A percentile compares a stretch with the other conserved stretches of the same genome.
Evolutionary conservation across 306 rosid species (phyloP).

Genomic region (Castanea crenata): DNA sequence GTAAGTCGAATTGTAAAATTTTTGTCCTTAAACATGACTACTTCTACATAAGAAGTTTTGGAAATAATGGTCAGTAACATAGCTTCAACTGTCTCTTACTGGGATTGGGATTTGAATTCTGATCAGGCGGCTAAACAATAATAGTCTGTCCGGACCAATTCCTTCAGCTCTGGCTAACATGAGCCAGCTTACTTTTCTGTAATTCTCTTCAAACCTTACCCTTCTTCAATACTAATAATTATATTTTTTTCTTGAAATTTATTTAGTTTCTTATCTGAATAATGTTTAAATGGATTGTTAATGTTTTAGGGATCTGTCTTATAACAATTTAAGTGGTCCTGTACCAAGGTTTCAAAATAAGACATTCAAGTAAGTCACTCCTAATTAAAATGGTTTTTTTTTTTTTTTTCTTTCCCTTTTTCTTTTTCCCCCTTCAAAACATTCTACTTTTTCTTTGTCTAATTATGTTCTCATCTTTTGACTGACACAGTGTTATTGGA

Average conservation of each 20-base stretch:
- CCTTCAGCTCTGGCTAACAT: conserved; percentile 80
- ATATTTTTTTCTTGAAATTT: neutral
- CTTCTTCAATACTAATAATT: neutral
- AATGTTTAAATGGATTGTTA: conserved; percentile 9
- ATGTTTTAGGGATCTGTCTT: conserved; percentile 74
- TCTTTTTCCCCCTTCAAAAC: neutral
- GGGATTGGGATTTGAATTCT: conserved; percentile 34
- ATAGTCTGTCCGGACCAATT: conserved; percentile 69
- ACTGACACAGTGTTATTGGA: conserved; percentile 61
- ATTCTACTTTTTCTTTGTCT: neutral
- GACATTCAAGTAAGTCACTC: conserved; percentile 72
- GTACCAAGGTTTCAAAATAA: conserved; percentile 68
- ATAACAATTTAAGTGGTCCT: conserved; percentile 81
- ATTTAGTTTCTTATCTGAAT: conserved; percentile 8
- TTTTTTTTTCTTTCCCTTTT: neutral
- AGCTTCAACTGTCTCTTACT: neutral
- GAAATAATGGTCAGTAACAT: neutral
- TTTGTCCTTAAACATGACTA: neutral
- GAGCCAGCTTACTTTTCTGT: conserved; percentile 77
- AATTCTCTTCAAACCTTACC: conserved; percentile 31
- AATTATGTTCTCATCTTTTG: conserved; percentile 17
- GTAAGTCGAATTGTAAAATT: conserved; percentile 43
- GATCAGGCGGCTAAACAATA: conserved; percentile 81
- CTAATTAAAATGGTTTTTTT: neutral
- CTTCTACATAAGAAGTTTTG: neutral